Base-by-base conservation (phyloP, 768 basidiomycete genomes). In the Rhodosporidiobolus sp. region DNA sequence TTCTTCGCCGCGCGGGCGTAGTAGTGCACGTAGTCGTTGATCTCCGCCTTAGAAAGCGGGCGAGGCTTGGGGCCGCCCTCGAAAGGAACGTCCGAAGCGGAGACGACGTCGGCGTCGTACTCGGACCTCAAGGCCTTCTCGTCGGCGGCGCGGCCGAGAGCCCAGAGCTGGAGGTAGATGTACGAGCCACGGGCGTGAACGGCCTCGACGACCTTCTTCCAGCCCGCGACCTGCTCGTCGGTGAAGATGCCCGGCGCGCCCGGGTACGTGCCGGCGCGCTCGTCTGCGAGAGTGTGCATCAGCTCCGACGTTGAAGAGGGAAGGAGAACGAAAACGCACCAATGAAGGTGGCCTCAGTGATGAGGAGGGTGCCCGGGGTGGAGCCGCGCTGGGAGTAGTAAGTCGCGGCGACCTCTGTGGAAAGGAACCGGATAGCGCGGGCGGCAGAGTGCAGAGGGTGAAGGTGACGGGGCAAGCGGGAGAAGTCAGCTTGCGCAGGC, bases 81-180 rank as follows among this genome's bases (percentile, higher is more conserved):
- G 48, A 65, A 72, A 3, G 71, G 38, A 0, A 67, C 53, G 49
- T 70, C 69, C 11, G 74, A 63, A 1, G 74, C 67, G 7, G 67
- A 72, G 22, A 72, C 67, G 32, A 79, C 69, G 26, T 72, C 70
- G 53, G 8, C 24, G 22, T 8, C 30, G 0, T 24, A 28, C 48
- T 77, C 77, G 12, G 28, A 3, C 46, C 67, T 49, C 38, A 72
- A 52, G 7, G 10, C 17, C 32, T 72, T 84, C 0, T 81, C 76
- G 4, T 73, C 54, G 14, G 77, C 73, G 35, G 67, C 67, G 10
- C 86, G 84, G 0, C 86, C 88, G 3, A 86, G 77, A 1, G 87
- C 84, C 87, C 87, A 86, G 2, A 87, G 83, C 77, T 89, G 88
- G 35, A 84, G 66, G 78, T 82, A 87, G 34, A 88, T 84, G 78